These are phyloP conservation scores for Epichloe glyceriae DNA, from an alignment of 2,329 filamentous ascomycete species.

Conservation along the genomic window DNA sequence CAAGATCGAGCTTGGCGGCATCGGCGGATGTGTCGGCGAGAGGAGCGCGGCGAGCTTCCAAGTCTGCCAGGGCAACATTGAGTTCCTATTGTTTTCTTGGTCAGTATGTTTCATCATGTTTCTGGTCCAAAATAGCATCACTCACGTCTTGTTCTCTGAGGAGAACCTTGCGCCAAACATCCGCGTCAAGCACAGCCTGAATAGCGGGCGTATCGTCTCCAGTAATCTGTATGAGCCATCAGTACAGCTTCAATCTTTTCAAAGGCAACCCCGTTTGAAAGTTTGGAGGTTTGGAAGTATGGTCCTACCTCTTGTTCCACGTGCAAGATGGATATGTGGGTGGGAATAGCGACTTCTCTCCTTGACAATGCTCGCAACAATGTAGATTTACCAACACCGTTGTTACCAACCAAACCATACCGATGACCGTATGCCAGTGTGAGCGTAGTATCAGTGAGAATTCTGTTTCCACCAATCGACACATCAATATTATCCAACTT, in stretches of 20 bases:
- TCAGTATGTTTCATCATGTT: neutral
- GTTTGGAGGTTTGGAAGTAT: too few relatives aligned
- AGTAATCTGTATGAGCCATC: conserved; percentile 47
- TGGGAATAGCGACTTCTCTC: conserved; percentile 88
- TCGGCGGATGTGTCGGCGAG: conserved; percentile 89
- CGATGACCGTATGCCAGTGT: conserved; percentile 85
- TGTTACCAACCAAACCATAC: conserved; percentile 96
- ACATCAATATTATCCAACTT: conserved; percentile 96
- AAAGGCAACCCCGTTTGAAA: neutral
- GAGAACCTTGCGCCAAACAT: conserved; percentile 96
- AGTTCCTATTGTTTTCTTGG: conserved; percentile 46
- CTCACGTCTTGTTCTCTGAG: conserved; percentile 73
- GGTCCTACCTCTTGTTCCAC: conserved; percentile 80
- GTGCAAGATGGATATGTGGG: conserved; percentile 96
- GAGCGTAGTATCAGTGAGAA: conserved; percentile 79
- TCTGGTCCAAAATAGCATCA: conserved; percentile 7
- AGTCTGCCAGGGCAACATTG: conserved; percentile 54
- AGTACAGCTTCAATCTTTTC: neutral
- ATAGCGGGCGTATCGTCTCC: conserved; percentile 92
- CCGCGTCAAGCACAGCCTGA: conserved; percentile 90
- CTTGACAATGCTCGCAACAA: conserved; percentile 80
- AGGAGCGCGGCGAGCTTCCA: conserved; percentile 64
- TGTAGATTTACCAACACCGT: conserved; percentile 98
- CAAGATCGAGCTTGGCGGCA: conserved; percentile 69
- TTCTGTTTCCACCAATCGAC: conserved; percentile 76